These are phyloP conservation scores for Polygonum maritimum DNA, from an alignment of 148 eudicot genomes.

Conservation along the genomic window DNA sequence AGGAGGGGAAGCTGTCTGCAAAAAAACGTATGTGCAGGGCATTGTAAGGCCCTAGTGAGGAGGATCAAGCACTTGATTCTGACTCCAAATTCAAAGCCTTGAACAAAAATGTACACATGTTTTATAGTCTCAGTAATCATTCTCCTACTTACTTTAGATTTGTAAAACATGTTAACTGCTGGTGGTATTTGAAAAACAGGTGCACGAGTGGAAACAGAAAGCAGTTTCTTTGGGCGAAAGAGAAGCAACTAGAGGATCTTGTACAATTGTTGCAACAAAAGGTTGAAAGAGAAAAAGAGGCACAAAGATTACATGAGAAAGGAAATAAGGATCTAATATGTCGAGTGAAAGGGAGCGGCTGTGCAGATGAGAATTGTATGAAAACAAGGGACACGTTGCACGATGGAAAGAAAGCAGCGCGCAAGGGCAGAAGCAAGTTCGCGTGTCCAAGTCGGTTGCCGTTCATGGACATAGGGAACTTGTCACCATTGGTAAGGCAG, in stretches of 20 bases:
- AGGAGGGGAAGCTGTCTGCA: conserved; percentile 38
- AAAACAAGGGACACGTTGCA: conserved; percentile 11
- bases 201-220: conserved; percentile 59
- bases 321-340: conserved; percentile 48
- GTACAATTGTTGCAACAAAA: conserved; percentile 21
- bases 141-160: too few relatives aligned
- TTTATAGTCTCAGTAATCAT: background rate
- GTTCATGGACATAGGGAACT: conserved; percentile 55
- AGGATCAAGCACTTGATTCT: conserved; percentile 52
- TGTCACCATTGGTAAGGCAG: conserved; percentile 41
- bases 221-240: conserved; percentile 41
- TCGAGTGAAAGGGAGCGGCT: conserved; percentile 5
- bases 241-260: conserved; percentile 35
- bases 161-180: background rate
- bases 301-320: conserved; percentile 43
- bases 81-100: conserved; percentile 43
- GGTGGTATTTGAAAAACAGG: conserved; percentile 23
- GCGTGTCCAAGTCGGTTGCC: conserved; percentile 35
- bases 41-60: conserved; percentile 63
- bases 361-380: conserved; percentile 4
- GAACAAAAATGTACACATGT: conserved; percentile 8
- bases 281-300: conserved; percentile 12
- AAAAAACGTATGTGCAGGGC: conserved; percentile 48
- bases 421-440: conserved; percentile 15
- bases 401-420: conserved; percentile 24